Conservation (phyloP, 805 yeast species). For the Yamadazyma sp. region DNA sequence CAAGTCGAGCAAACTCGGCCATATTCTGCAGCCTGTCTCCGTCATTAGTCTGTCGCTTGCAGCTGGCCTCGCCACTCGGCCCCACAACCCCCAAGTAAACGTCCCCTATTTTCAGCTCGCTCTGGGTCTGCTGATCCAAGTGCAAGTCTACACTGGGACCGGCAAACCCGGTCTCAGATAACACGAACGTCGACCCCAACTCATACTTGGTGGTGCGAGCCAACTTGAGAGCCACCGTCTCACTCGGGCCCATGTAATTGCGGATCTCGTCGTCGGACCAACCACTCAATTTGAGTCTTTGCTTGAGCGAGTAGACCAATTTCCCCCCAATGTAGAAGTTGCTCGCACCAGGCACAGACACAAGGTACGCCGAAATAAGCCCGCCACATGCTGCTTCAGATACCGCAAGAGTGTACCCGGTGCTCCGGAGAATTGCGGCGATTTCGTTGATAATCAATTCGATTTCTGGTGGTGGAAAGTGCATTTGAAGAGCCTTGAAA, state of each 20-base stretch:
- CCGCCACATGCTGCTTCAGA: conserved; percentile 94
- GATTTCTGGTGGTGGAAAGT: conserved; percentile 67
- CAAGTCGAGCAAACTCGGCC: conserved; percentile 70
- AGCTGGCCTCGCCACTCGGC: conserved; percentile 55
- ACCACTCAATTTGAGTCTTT: conserved; percentile 72
- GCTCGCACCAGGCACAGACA: conserved; percentile 84
- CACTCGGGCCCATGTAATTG: conserved; percentile 79
- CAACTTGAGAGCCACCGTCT: conserved; percentile 67
- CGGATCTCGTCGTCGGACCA: conserved; percentile 73
- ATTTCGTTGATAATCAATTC: conserved; percentile 53
- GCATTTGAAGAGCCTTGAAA: too few relatives aligned
- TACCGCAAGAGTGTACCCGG: conserved; percentile 68
- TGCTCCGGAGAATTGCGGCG: conserved; percentile 51
- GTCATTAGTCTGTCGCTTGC: conserved; percentile 44
- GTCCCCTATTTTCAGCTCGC: conserved; percentile 50
- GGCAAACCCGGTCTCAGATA: conserved; percentile 87
- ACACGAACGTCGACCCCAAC: conserved; percentile 76
- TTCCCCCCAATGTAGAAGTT: conserved; percentile 82
- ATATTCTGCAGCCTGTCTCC: conserved; percentile 64
- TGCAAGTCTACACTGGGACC: conserved; percentile 61
- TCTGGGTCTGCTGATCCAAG: conserved; percentile 17
- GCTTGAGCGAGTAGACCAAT: conserved; percentile 71
- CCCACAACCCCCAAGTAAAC: conserved; percentile 73
- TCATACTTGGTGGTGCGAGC: conserved; percentile 81
- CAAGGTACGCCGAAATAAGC: conserved; percentile 72